These are phyloP conservation scores for Fonsecaea multimorphosa DNA, from an alignment of 2,329 filamentous ascomycete species.

Conservation along the genomic window DNA sequence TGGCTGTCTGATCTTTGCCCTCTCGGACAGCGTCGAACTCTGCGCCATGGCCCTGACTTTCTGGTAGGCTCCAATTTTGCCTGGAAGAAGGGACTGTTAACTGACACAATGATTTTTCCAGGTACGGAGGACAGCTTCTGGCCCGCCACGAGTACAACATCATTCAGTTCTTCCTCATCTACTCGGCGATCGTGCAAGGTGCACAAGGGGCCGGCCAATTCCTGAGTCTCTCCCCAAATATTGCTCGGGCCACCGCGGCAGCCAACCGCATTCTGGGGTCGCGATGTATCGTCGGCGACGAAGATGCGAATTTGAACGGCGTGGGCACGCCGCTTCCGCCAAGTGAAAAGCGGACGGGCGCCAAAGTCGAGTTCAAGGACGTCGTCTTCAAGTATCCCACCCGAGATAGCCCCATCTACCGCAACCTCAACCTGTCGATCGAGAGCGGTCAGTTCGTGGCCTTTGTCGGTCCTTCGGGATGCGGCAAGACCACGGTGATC, in stretches of 20 bases:
- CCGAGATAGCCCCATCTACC: constrained; percentile 43
- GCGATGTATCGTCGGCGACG: constrained; percentile 27
- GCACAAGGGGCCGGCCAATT: constrained; percentile 71
- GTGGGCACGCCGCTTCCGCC: constrained; percentile 53
- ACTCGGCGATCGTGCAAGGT: constrained; percentile 71
- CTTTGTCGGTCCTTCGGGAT: constrained; percentile 57
- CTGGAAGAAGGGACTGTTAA: no score
- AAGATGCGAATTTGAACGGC: constrained; percentile 55
- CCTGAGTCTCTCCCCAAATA: constrained; percentile 68
- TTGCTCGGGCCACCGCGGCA: constrained; percentile 49
- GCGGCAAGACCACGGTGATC: constrained; percentile 56
- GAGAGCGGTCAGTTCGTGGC: constrained; percentile 52
- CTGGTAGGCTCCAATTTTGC: constrained; percentile 53
- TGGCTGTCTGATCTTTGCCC: constrained; percentile 69
- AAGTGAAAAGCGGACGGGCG: constrained; percentile 35
- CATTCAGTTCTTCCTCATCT: constrained; percentile 62
- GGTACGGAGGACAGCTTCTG: constrained; percentile 69
- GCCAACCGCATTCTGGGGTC: constrained; percentile 47
- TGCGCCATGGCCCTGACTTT: constrained; percentile 67
- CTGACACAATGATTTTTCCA: constrained; percentile 48
- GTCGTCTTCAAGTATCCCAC: constrained; percentile 49
- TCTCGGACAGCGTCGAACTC: constrained; percentile 71
- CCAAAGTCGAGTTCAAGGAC: constrained; percentile 44
- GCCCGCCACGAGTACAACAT: constrained; percentile 56
- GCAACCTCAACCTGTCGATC: constrained; percentile 44